A percentile compares a stretch with the other conserved stretches of the same genome.
Conservation (phyloP, 1,284 basidiomycete species). For the Bjerkandera adusta region DNA sequence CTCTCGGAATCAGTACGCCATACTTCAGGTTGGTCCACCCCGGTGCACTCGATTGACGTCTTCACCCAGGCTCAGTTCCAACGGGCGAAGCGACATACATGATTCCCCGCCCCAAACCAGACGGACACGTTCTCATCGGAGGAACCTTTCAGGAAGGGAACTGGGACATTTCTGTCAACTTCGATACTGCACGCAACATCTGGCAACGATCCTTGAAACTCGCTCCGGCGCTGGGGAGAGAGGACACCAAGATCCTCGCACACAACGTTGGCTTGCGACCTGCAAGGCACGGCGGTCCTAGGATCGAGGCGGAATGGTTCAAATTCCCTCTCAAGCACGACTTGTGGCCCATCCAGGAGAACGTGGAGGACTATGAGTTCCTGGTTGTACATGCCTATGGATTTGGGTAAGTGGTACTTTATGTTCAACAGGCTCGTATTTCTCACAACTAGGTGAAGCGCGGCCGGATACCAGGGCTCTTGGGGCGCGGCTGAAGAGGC, state of each 20-base stretch:
- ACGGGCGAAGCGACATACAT: constrained; percentile 42
- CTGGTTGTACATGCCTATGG: constrained; percentile 73
- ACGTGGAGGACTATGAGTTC: constrained; percentile 38
- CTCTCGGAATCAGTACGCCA: constrained; percentile 15
- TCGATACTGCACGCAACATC: constrained; percentile 41
- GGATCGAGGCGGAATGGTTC: constrained; percentile 62
- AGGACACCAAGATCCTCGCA: constrained; percentile 44
- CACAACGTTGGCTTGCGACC: constrained; percentile 76
- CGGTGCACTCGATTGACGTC: background rate
- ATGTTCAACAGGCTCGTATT: constrained; percentile 25
- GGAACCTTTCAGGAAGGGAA: constrained; percentile 49
- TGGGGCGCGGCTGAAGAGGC: constrained; percentile 66
- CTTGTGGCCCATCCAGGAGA: constrained; percentile 28
- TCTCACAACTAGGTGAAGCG: constrained; percentile 38
- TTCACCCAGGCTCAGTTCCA: constrained; percentile 2
- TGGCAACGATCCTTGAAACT: constrained; percentile 40
- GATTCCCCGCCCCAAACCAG: constrained; percentile 47
- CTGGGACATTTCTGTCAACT: constrained; percentile 49
- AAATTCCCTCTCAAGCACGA: constrained; percentile 34
- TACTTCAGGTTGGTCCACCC: background rate
- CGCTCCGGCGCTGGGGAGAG: constrained; percentile 35
- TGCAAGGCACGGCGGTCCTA: constrained; percentile 61
- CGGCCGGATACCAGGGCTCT: constrained; percentile 69
- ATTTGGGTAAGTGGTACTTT: constrained; percentile 34
- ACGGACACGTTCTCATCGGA: constrained; percentile 45